Percentiles rank a stretch among this genome's conserved stretches.
Evolutionary conservation across 768 basidiomycete species (phyloP).

Genomic region (Lentinula guzmanii): DNA sequence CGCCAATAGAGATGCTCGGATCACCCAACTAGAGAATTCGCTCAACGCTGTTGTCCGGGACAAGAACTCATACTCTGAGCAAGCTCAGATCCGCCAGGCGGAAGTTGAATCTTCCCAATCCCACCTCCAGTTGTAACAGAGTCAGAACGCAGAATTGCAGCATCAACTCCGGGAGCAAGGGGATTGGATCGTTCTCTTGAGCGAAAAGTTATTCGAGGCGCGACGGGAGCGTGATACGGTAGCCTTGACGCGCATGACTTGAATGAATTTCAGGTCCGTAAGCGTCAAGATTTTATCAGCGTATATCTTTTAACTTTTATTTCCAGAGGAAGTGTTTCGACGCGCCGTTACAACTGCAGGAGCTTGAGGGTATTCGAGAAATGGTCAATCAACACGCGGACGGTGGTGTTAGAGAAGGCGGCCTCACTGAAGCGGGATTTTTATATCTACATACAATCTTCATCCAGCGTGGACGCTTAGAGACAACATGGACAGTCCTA

Average conservation of each 20-base stretch:
- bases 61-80: no score
- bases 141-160: no score
- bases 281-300: not conserved
- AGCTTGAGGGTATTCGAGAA: conserved; percentile 93
- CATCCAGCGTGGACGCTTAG: conserved; percentile 90
- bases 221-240: no score
- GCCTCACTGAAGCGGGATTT: conserved; percentile 90
- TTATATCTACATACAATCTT: conserved; percentile 94
- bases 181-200: no score
- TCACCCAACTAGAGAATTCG: no score
- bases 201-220: no score
- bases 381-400: conserved; percentile 80
- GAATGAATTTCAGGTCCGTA: conserved; percentile 89
- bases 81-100: no score
- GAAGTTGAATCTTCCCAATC: no score
- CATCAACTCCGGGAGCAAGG: no score
- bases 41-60: no score
- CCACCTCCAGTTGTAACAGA: no score
- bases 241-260: conserved; percentile 85
- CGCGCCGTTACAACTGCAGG: conserved; percentile 84
- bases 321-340: conserved; percentile 90
- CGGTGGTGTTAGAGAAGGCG: conserved; percentile 68
- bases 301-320: conserved; percentile 5
- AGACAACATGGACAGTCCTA: conserved; percentile 97
- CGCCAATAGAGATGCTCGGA: no score